A percentile compares a stretch with the other conserved stretches of the same genome.
These are phyloP conservation scores for Ophiocordyceps robertsii DNA, from an alignment of 2,329 filamentous ascomycete genomes.

Conservation along the genomic window DNA sequence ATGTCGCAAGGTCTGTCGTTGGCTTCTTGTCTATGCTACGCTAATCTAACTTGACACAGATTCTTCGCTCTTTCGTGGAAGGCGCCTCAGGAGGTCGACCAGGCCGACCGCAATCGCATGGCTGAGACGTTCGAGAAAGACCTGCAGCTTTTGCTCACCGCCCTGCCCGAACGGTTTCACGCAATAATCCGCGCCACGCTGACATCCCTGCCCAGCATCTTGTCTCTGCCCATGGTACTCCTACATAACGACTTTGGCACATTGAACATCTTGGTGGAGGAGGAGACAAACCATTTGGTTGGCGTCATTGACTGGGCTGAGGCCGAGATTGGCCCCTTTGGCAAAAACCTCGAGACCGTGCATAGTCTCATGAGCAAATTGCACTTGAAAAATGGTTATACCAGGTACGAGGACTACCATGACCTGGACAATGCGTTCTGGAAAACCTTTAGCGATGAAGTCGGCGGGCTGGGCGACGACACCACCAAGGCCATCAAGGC, in stretches of 20 bases:
- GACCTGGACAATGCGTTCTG: conserved; percentile 17
- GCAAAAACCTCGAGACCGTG: conserved; percentile 21
- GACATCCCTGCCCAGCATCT: conserved; percentile 15
- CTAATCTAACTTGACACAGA: conserved; percentile 8
- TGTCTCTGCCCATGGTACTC: conserved; percentile 25
- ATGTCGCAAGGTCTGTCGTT: conserved; percentile 14
- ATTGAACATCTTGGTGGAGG: conserved; percentile 26
- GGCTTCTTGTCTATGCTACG: too few relatives aligned
- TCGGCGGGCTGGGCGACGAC: conserved; percentile 13
- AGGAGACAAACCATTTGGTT: conserved; percentile 18
- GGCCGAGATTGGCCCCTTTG: conserved; percentile 24
- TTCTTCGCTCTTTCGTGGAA: conserved; percentile 27
- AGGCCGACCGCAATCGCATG: conserved; percentile 12
- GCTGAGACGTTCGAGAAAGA: conserved; percentile 14
- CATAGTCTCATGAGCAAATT: conserved; percentile 18
- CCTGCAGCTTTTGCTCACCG: conserved; percentile 15
- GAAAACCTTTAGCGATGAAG: conserved; percentile 15
- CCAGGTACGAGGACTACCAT: conserved; percentile 18
- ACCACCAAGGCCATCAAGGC: conserved; percentile 13
- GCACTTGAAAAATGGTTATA: conserved; percentile 21
- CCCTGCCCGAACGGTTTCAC: conserved; percentile 20
- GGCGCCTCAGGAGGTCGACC: conserved; percentile 13
- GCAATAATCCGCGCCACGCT: conserved; percentile 16
- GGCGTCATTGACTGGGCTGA: conserved; percentile 30
- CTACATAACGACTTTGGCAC: conserved; percentile 22